A percentile compares a stretch with the other conserved stretches of the same genome.
Conservation (phyloP, 1,139 yeast genomes). For the Sugiyamaella castrensis region DNA sequence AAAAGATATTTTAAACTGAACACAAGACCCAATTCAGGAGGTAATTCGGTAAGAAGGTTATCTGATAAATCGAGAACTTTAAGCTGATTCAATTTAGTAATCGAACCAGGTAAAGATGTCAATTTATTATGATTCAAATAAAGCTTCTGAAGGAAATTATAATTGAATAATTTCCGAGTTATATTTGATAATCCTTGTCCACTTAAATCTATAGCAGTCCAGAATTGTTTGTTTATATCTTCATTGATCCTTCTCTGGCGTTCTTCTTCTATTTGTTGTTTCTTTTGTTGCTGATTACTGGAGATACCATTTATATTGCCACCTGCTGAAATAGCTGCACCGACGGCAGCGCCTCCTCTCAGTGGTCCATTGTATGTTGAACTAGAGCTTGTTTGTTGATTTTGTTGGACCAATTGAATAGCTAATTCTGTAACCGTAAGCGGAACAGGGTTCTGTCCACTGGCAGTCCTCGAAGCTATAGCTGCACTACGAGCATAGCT, state of each 20-base stretch:
- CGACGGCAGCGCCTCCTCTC: conserved; percentile 34
- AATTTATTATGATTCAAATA: conserved; percentile 86
- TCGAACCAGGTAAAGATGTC: conserved; percentile 61
- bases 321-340: conserved; percentile 11
- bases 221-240: conserved; percentile 71
- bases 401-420: conserved; percentile 36
- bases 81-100: conserved; percentile 67
- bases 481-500: conserved; percentile 93
- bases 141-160: conserved; percentile 79
- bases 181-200: conserved; percentile 79
- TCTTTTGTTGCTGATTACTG: conserved; percentile 37
- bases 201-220: conserved; percentile 92
- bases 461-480: conserved; percentile 50
- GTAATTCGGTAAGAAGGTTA: conserved; percentile 67
- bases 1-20: conserved; percentile 77
- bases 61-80: conserved; percentile 83
- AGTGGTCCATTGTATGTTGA: conserved; percentile 38
- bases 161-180: conserved; percentile 72
- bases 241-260: conserved; percentile 72
- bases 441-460: conserved; percentile 22
- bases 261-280: conserved; percentile 74
- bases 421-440: conserved; percentile 39
- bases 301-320: conserved; percentile 25
- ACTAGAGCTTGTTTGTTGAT: conserved; percentile 20
- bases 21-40: conserved; percentile 79